Evolutionary conservation across 768 basidiomycete species (phyloP).

Genomic region (Nevesoporus exiguus): DNA sequence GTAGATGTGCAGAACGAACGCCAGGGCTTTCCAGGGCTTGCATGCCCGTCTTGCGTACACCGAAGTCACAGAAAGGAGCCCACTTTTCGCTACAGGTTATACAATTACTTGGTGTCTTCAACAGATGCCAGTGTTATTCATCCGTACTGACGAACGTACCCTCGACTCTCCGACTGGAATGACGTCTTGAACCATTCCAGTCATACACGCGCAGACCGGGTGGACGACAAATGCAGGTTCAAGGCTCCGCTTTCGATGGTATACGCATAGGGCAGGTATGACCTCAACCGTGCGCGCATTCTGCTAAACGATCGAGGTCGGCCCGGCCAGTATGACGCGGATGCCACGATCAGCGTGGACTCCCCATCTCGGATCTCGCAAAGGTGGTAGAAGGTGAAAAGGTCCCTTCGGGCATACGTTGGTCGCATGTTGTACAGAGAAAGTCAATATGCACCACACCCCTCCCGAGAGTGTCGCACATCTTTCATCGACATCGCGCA

Average conservation of each 20-base stretch:
- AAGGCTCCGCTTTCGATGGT: constrained; percentile 1
- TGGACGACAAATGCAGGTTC: not conserved
- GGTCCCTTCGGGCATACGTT: constrained; percentile 8
- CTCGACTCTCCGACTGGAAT: not conserved
- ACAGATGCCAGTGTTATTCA: not conserved
- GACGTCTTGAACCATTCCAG: constrained; percentile 6
- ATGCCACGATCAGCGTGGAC: constrained; percentile 12
- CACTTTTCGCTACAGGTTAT: no score
- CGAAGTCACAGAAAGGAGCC: not conserved
- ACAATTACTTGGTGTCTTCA: not conserved
- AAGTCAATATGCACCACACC: not conserved
- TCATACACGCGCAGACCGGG: constrained; percentile 4
- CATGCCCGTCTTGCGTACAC: not conserved
- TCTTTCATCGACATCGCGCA: constrained; percentile 9
- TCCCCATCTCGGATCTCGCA: constrained; percentile 12
- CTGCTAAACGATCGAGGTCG: constrained; percentile 8
- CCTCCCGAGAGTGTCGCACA: not conserved
- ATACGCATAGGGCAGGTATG: constrained; percentile 6
- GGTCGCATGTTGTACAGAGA: constrained; percentile 15
- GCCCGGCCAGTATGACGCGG: constrained; percentile 3
- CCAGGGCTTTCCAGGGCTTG: not conserved
- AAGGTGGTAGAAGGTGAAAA: not conserved
- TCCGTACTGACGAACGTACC: not conserved
- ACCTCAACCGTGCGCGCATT: not conserved
- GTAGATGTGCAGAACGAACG: not conserved